phyloP scores from a whole-genome alignment of 2,329 filamentous ascomycete species.

The Cordyceps fumosorosea region DNA sequence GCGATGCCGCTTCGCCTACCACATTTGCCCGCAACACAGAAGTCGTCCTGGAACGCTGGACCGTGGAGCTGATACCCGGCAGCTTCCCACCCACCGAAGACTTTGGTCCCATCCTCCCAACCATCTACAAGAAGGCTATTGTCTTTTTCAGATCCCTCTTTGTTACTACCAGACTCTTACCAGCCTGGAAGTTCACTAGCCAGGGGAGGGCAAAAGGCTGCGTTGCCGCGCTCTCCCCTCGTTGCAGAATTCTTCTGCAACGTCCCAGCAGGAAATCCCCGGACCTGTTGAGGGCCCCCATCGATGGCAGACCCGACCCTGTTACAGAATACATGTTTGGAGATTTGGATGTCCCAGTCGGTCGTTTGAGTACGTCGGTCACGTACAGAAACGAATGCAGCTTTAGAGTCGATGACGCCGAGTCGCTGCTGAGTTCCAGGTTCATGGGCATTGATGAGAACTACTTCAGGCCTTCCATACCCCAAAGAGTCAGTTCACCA shows the following conservation, averaged over 20 bases:
- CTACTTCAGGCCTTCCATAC: conserved; percentile 74
- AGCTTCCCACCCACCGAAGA: conserved; percentile 46
- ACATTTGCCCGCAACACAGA: conserved; percentile 52
- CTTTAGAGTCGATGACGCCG: conserved; percentile 86
- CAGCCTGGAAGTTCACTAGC: conserved; percentile 76
- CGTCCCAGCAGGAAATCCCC: conserved; percentile 46
- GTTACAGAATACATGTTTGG: conserved; percentile 76
- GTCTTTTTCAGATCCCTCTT: conserved; percentile 89
- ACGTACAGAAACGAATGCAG: conserved; percentile 83
- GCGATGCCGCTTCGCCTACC: conserved; percentile 37
- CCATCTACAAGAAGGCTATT: conserved; percentile 95
- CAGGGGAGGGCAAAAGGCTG: conserved; percentile 66
- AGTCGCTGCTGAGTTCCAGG: conserved; percentile 82
- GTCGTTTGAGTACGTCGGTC: conserved; percentile 73
- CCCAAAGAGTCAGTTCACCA: conserved; percentile 41
- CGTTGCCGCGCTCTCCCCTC: conserved; percentile 62
- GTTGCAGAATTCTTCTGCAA: conserved; percentile 70
- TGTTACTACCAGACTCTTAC: conserved; percentile 72
- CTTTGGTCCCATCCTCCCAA: conserved; percentile 64
- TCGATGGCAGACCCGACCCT: conserved; percentile 31
- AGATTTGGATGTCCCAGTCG: conserved; percentile 78
- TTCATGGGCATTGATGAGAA: conserved; percentile 90
- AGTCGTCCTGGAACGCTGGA: conserved; percentile 87
- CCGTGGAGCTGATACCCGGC: conserved; percentile 62
- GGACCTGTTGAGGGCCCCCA: conserved; percentile 54